Evolutionary conservation across 1,284 basidiomycete species (phyloP).

Genomic region (Ustilago tritici): DNA sequence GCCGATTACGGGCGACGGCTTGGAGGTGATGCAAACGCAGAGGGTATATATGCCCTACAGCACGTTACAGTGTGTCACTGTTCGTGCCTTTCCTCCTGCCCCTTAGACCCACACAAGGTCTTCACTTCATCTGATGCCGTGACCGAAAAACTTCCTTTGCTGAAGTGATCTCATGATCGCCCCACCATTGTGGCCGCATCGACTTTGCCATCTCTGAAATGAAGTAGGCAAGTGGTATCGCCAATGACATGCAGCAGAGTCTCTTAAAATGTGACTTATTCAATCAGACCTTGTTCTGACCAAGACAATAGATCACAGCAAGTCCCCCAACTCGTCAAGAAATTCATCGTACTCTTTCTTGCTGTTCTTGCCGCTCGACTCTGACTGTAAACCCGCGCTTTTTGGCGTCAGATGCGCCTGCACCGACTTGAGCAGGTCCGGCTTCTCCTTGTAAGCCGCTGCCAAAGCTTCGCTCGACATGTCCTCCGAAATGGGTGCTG

Average conservation of each 20-base stretch:
- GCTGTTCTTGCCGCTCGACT: conserved; percentile 2
- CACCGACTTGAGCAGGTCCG: conserved; percentile 35
- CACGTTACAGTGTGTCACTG: background rate
- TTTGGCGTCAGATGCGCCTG: conserved; percentile 33
- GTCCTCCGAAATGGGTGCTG: conserved; percentile 46
- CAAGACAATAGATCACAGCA: conserved; percentile 16
- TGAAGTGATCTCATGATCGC: conserved; percentile 8
- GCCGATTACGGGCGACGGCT: background rate
- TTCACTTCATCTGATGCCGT: conserved; percentile 3
- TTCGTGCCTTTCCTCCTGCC: background rate
- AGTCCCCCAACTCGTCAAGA: conserved; percentile 44
- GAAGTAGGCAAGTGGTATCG: conserved; percentile 2
- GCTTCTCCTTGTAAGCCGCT: conserved; percentile 14
- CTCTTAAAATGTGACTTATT: background rate
- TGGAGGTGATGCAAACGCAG: background rate
- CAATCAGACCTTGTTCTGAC: background rate
- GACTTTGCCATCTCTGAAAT: background rate
- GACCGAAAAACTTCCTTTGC: background rate
- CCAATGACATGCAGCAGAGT: background rate
- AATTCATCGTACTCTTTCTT: conserved; percentile 47
- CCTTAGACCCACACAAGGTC: conserved; percentile 5
- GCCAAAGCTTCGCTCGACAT: conserved; percentile 12
- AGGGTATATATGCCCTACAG: background rate
- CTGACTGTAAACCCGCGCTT: background rate
- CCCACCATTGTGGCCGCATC: conserved; percentile 8